A percentile compares a stretch with the other conserved stretches of the same genome.
These are phyloP conservation scores for Tetracentron sinense DNA, from an alignment of 164 flowering plant genomes.

Conservation along the genomic window DNA sequence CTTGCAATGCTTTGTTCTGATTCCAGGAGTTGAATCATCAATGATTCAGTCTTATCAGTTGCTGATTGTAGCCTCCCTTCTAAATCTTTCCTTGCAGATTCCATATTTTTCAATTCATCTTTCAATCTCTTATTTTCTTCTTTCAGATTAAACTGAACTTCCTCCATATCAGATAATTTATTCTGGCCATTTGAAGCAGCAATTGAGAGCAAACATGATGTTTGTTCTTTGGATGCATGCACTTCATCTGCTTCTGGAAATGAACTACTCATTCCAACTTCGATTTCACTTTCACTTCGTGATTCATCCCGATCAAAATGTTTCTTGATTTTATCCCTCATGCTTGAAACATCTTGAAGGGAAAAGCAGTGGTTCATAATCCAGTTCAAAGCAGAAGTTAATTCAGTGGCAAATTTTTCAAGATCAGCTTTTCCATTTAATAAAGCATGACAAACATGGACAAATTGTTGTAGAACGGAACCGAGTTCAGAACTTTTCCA, in stretches of 20 bases:
- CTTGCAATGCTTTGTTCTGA: slow-evolving; percentile 33
- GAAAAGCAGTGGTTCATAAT: slow-evolving; percentile 50
- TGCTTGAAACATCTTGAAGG: slow-evolving; percentile 56
- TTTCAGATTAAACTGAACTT: slow-evolving; percentile 22
- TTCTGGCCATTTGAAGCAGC: slow-evolving; percentile 25
- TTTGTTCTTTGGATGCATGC: slow-evolving; percentile 15
- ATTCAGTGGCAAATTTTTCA: slow-evolving; percentile 40
- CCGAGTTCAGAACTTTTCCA: slow-evolving; percentile 63
- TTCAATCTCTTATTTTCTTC: slow-evolving; percentile 42
- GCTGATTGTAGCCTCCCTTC: slow-evolving; percentile 42
- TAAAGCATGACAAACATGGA: slow-evolving; percentile 44
- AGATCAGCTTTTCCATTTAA: slow-evolving; percentile 40
- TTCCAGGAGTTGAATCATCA: slow-evolving; percentile 45
- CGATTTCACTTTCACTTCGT: slow-evolving; percentile 39
- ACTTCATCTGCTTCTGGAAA: slow-evolving; percentile 13
- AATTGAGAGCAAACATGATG: slow-evolving; percentile 5
- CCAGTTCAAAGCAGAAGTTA: slow-evolving; percentile 59
- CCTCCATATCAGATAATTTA: slow-evolving; percentile 19
- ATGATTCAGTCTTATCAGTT: slow-evolving; percentile 22
- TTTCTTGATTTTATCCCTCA: slow-evolving; percentile 47
- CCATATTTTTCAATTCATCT: slow-evolving; percentile 34
- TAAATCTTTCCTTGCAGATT: slow-evolving; percentile 34
- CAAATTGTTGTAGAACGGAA: slow-evolving; percentile 36
- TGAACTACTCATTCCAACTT: slow-evolving; percentile 10
- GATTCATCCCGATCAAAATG: slow-evolving; percentile 42